These are phyloP conservation scores for Trichophyton simii DNA, from an alignment of 2,329 filamentous ascomycete species.

Conservation along the genomic window DNA sequence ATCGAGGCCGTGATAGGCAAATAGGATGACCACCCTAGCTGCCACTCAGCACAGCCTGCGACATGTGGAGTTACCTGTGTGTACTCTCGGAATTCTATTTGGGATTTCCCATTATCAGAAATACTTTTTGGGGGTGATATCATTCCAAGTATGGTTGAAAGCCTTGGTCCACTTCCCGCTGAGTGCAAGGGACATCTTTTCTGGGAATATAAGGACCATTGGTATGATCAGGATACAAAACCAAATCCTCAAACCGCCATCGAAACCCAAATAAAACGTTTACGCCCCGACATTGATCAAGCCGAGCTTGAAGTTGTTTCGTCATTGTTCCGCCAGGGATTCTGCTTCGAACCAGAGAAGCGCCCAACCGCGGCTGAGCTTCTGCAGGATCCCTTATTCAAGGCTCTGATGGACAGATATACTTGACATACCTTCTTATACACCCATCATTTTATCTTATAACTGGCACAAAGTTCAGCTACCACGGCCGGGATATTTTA, in stretches of 20 bases:
- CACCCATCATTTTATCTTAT: too few relatives aligned
- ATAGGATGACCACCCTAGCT: too few relatives aligned
- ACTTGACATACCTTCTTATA: neutral
- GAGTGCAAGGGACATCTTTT: conserved; percentile 16
- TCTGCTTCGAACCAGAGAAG: neutral
- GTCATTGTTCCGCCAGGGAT: neutral
- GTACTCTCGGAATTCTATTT: conserved; percentile 9
- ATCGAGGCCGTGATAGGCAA: too few relatives aligned
- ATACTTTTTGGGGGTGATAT: neutral
- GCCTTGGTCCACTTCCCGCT: conserved; percentile 19
- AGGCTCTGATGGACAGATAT: neutral
- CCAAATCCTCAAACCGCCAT: neutral
- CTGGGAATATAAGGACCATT: conserved; percentile 15
- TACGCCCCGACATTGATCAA: neutral
- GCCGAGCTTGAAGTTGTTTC: neutral
- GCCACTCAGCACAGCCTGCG: conserved; percentile 10
- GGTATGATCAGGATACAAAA: conserved; percentile 19
- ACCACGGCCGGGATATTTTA: too few relatives aligned
- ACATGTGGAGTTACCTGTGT: conserved; percentile 14
- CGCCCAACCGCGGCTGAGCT: neutral
- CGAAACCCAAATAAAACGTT: neutral
- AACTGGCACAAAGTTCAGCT: too few relatives aligned
- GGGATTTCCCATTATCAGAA: neutral
- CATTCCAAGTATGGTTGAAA: neutral
- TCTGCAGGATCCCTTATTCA: neutral